These are phyloP conservation scores for Neurospora sp. DNA, from an alignment of 495 filamentous ascomycete genomes.

Conservation along the genomic window DNA sequence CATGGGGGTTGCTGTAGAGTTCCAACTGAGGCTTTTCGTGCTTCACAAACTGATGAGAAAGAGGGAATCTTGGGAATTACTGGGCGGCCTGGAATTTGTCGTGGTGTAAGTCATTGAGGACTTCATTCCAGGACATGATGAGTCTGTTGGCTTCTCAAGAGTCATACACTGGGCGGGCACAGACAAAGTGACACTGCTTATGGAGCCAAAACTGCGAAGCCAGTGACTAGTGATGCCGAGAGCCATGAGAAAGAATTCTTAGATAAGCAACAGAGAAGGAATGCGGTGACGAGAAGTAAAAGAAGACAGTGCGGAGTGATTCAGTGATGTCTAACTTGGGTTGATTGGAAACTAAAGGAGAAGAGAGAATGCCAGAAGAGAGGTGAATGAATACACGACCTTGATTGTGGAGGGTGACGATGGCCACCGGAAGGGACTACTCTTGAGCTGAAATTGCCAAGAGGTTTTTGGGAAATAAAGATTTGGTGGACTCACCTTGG, in stretches of 20 bases:
- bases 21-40: background rate
- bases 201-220: background rate
- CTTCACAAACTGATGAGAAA: background rate
- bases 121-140: background rate
- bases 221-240: background rate
- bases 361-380: background rate
- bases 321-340: background rate
- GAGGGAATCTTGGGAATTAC: background rate
- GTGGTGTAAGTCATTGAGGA: background rate
- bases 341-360: background rate
- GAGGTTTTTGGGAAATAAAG: too few species aligned
- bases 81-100: background rate
- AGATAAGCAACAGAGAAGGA: background rate
- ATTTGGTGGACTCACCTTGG: too few species aligned
- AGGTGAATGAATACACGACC: background rate
- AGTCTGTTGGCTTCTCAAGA: background rate
- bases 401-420: background rate
- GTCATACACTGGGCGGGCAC: background rate
- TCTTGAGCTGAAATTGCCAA: too few species aligned
- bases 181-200: background rate
- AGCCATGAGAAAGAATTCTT: background rate
- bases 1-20: background rate
- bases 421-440: too few species aligned
- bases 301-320: background rate
- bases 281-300: background rate